A percentile compares a stretch with the other conserved stretches of the same genome.
Conservation (phyloP, 2,329 filamentous ascomycete species). For the Beauveria rudraprayagi region DNA sequence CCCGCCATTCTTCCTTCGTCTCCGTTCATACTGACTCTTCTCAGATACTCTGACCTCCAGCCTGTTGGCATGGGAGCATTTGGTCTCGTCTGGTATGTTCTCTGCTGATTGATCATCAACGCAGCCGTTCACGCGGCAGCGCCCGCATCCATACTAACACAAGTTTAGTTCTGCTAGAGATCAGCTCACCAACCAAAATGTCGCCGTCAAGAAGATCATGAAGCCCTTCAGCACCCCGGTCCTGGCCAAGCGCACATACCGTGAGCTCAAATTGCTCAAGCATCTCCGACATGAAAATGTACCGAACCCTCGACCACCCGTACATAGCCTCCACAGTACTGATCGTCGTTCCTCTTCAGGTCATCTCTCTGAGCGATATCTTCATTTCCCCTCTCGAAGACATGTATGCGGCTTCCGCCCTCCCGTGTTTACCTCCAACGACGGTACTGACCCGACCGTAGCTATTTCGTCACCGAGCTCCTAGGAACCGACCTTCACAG, state of each 20-base stretch:
- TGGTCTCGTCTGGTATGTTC: slow-evolving; percentile 83
- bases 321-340: neutral
- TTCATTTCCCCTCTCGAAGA: slow-evolving; percentile 99
- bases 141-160: neutral
- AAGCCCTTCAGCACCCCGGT: slow-evolving; percentile 99
- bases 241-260: slow-evolving; percentile 92
- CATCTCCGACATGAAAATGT: slow-evolving; percentile 97
- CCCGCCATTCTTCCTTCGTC: neutral
- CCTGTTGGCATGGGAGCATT: slow-evolving; percentile 99
- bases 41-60: slow-evolving; percentile 92
- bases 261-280: slow-evolving; percentile 94
- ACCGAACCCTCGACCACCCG: slow-evolving; percentile 17
- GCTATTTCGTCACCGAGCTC: slow-evolving; percentile 97
- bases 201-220: slow-evolving; percentile 99
- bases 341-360: slow-evolving; percentile 38
- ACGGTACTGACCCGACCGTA: slow-evolving; percentile 29
- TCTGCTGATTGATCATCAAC: too few relatives aligned
- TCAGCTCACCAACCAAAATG: slow-evolving; percentile 92
- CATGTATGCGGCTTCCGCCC: slow-evolving; percentile 56
- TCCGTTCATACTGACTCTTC: neutral
- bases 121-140: neutral
- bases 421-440: slow-evolving; percentile 15
- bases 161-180: slow-evolving; percentile 79
- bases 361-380: slow-evolving; percentile 98
- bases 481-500: slow-evolving; percentile 94